phyloP scores from a whole-genome alignment of 129 eudicot genomes.

The Tanacetum coccineum region DNA sequence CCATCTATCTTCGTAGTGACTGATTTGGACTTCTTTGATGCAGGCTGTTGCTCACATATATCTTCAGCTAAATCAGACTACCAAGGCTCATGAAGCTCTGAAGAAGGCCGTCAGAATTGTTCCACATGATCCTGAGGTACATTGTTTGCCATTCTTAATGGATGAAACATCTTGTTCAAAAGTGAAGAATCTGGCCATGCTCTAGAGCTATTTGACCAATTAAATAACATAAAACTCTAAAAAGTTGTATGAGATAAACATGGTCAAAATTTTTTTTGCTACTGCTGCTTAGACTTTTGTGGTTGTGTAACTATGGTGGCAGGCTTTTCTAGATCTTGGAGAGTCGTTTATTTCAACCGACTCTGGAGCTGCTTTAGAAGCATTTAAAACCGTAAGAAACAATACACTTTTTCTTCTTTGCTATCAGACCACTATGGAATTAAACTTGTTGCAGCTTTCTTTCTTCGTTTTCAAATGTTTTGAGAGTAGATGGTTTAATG shows the following conservation, averaged over 20 bases:
- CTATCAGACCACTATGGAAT: no score
- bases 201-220: no score
- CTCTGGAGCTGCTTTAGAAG: slow-evolving; percentile 77
- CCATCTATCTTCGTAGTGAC: background rate
- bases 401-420: background rate
- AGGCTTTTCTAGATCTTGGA: slow-evolving; percentile 89
- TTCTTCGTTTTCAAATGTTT: background rate
- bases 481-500: no score
- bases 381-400: slow-evolving; percentile 68
- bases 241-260: background rate
- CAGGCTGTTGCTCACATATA: slow-evolving; percentile 92
- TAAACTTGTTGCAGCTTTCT: background rate
- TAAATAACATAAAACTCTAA: no score
- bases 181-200: no score
- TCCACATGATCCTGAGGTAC: slow-evolving; percentile 89
- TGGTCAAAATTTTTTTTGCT: background rate
- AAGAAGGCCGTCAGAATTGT: slow-evolving; percentile 78
- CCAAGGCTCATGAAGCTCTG: slow-evolving; percentile 74
- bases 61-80: slow-evolving; percentile 77
- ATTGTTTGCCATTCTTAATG: background rate
- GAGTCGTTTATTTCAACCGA: slow-evolving; percentile 80
- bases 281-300: slow-evolving; percentile 2
- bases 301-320: slow-evolving; percentile 23
- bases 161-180: no score
- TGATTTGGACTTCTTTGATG: slow-evolving; percentile 22